Evolutionary conservation across 148 eudicot genomes (phyloP).

Genomic region (Oxyria digyna): DNA sequence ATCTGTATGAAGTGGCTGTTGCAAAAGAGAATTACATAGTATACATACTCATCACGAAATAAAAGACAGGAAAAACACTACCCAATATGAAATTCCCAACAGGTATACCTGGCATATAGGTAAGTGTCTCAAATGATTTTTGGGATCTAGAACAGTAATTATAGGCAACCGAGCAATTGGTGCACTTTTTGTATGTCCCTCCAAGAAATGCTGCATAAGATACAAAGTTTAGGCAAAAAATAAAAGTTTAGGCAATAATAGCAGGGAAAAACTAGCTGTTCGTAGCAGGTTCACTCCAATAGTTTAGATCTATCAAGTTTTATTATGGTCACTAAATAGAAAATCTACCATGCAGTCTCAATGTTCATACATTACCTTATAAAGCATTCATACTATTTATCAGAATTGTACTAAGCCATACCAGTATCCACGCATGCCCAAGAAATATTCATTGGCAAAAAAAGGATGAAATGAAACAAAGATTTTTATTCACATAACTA

Average conservation of each 20-base stretch:
- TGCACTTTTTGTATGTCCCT: slow-evolving; percentile 90
- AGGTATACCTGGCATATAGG: slow-evolving; percentile 89
- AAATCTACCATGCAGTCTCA: not conserved
- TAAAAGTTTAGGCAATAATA: not conserved
- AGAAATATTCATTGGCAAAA: not conserved
- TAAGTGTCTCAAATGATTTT: slow-evolving; percentile 51
- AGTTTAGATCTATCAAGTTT: not conserved
- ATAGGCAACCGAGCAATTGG: slow-evolving; percentile 90
- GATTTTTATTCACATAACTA: not conserved
- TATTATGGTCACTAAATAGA: not conserved
- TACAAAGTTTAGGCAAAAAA: not conserved
- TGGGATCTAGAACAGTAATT: slow-evolving; percentile 66
- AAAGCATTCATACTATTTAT: not conserved
- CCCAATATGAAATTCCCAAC: not conserved
- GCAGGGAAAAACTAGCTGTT: not conserved
- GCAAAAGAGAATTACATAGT: slow-evolving; percentile 3
- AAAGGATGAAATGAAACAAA: not conserved
- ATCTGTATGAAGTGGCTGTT: slow-evolving; percentile 89
- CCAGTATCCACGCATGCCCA: not conserved
- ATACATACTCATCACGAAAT: slow-evolving; percentile 4
- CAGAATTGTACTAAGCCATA: not conserved
- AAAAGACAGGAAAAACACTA: not conserved
- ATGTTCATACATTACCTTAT: not conserved
- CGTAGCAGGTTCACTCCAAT: not conserved
- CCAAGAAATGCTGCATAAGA: slow-evolving; percentile 90